Conservation (phyloP, 441 rosid genomes). For the Bocquillonia castaneifolia region DNA sequence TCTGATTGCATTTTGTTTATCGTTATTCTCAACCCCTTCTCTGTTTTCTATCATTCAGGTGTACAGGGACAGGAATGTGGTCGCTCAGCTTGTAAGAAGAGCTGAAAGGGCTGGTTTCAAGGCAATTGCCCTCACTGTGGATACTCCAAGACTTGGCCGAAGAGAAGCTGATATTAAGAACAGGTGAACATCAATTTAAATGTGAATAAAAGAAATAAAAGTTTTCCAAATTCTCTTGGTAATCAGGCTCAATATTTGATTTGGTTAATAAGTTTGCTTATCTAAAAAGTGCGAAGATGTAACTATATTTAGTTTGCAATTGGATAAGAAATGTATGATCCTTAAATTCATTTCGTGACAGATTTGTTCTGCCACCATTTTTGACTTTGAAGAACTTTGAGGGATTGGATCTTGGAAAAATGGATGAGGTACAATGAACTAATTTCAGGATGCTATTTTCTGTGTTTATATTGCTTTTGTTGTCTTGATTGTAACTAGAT, state of each 20-base stretch:
- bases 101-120: constrained; percentile 95
- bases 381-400: constrained; percentile 83
- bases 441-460: background rate
- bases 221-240: no score
- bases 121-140: constrained; percentile 94
- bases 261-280: no score
- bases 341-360: constrained; percentile 25
- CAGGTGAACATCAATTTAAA: constrained; percentile 40
- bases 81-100: constrained; percentile 79
- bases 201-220: background rate
- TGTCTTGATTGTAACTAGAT: background rate
- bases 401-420: constrained; percentile 73
- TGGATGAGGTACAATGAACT: constrained; percentile 49
- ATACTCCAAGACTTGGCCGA: constrained; percentile 93
- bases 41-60: constrained; percentile 41
- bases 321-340: background rate
- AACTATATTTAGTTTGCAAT: background rate
- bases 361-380: constrained; percentile 65
- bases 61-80: constrained; percentile 72
- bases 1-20: background rate
- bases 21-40: background rate
- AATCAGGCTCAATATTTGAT: no score
- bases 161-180: constrained; percentile 96
- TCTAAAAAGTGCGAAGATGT: background rate
- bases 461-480: background rate